These are phyloP conservation scores for Kodamaea fungicola DNA, from an alignment of 1,139 yeast species.

Conservation along the genomic window DNA sequence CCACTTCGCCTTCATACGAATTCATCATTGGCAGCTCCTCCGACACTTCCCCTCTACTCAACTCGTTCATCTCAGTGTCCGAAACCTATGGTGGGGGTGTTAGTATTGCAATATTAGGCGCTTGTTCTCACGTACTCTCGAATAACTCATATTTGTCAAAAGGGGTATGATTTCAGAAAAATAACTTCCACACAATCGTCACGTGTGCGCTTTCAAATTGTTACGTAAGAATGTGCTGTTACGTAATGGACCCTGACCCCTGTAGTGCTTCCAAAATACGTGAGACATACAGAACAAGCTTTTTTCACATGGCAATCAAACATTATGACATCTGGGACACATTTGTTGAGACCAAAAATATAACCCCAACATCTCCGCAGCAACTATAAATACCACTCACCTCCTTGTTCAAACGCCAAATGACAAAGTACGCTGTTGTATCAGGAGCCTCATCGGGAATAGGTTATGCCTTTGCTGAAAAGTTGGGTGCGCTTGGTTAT, in stretches of 20 bases:
- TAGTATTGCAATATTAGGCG: neutral
- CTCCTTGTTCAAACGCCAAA: neutral
- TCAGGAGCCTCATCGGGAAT: conserved; percentile 43
- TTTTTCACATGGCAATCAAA: too few relatives aligned
- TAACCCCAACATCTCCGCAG: too few relatives aligned
- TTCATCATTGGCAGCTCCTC: conserved; percentile 5
- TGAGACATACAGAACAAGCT: too few relatives aligned
- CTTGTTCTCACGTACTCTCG: conserved; percentile 1
- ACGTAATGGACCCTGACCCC: too few relatives aligned
- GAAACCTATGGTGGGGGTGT: neutral
- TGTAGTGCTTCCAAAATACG: too few relatives aligned
- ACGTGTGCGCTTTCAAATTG: too few relatives aligned
- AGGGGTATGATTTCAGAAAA: too few relatives aligned
- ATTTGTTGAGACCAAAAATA: too few relatives aligned
- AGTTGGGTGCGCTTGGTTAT: conserved; percentile 29
- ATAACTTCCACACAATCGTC: too few relatives aligned
- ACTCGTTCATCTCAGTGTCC: conserved; percentile 3
- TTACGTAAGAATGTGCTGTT: too few relatives aligned
- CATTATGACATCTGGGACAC: too few relatives aligned
- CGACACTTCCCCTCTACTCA: conserved; percentile 4
- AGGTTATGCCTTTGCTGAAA: conserved; percentile 29
- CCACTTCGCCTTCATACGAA: conserved; percentile 4
- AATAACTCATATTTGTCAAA: neutral
- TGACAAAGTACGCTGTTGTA: conserved; percentile 27
- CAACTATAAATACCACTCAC: too few relatives aligned